Evolutionary conservation across 2,329 filamentous ascomycete genomes (phyloP).

Genomic region (Phialocephala subalpina): DNA sequence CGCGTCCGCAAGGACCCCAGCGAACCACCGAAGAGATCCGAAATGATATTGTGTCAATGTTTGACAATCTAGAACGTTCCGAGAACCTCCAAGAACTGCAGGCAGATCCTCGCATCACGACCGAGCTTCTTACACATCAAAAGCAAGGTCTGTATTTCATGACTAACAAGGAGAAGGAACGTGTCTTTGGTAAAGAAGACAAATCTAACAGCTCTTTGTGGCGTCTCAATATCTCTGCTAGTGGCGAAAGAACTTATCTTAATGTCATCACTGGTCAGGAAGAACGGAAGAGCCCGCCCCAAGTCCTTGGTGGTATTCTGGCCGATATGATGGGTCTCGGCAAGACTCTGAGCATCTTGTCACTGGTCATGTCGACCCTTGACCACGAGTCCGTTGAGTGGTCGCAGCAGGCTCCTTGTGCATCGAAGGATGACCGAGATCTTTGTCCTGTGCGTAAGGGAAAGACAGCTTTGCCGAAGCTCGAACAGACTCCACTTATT

Average conservation of each 20-base stretch:
- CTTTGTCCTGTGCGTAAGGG: conserved; percentile 40
- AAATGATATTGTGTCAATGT: conserved; percentile 84
- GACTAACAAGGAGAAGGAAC: conserved; percentile 76
- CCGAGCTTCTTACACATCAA: conserved; percentile 81
- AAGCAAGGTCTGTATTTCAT: conserved; percentile 92
- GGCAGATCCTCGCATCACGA: conserved; percentile 67
- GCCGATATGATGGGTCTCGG: conserved; percentile 92
- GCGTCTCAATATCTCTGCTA: conserved; percentile 66
- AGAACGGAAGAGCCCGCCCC: conserved; percentile 64
- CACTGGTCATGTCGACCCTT: conserved; percentile 74
- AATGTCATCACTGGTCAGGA: conserved; percentile 86
- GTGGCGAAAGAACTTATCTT: conserved; percentile 70
- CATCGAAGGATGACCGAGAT: conserved; percentile 40
- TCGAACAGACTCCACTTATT: conserved; percentile 51
- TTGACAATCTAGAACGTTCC: conserved; percentile 80
- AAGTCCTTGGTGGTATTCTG: conserved; percentile 77
- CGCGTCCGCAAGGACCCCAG: conserved; percentile 43
- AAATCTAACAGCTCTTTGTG: conserved; percentile 78
- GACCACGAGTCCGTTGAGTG: conserved; percentile 67
- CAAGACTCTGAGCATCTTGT: conserved; percentile 86
- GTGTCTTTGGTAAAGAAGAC: conserved; percentile 61
- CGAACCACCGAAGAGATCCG: conserved; percentile 87
- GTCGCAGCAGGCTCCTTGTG: conserved; percentile 58
- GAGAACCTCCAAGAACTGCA: conserved; percentile 81
- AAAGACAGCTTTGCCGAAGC: conserved; percentile 40